Evolutionary conservation across 805 yeast genomes (phyloP).

Genomic region (Clavispora asparagi): DNA sequence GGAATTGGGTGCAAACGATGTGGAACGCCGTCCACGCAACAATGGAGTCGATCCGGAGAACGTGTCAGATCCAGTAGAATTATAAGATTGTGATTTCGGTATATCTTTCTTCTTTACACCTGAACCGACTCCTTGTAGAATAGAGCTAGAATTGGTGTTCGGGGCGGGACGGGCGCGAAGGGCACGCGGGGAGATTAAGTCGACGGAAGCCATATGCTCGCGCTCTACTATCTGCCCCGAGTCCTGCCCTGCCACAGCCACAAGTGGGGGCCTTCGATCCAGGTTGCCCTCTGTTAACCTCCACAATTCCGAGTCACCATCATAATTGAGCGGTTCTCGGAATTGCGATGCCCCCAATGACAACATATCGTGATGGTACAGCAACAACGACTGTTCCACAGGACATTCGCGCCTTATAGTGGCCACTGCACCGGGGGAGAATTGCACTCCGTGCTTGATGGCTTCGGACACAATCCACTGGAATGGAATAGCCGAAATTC

Average conservation of each 20-base stretch:
- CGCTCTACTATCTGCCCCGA: too few relatives aligned
- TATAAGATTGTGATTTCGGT: background rate
- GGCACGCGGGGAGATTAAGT: too few relatives aligned
- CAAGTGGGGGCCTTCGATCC: too few relatives aligned
- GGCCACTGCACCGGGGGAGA: background rate
- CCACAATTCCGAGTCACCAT: background rate
- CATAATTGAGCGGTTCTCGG: background rate
- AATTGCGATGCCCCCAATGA: conserved; percentile 6
- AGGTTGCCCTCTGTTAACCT: background rate
- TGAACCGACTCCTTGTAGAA: too few relatives aligned
- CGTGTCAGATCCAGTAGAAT: background rate
- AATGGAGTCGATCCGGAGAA: background rate
- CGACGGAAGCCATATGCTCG: too few relatives aligned
- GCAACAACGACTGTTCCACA: conserved; percentile 36
- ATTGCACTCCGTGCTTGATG: conserved; percentile 40
- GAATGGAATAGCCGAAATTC: conserved; percentile 46
- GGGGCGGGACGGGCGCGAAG: too few relatives aligned
- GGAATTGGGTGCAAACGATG: background rate
- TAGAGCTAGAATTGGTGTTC: too few relatives aligned
- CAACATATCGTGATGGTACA: conserved; percentile 50
- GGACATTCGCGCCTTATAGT: conserved; percentile 20
- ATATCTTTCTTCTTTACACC: background rate
- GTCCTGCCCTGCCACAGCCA: too few relatives aligned
- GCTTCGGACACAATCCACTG: conserved; percentile 61
- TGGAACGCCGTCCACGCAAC: background rate